Percentiles rank a stretch among this genome's conserved stretches.
Conservation (phyloP, 2,329 filamentous ascomycete genomes). For the Xylaria sp. region DNA sequence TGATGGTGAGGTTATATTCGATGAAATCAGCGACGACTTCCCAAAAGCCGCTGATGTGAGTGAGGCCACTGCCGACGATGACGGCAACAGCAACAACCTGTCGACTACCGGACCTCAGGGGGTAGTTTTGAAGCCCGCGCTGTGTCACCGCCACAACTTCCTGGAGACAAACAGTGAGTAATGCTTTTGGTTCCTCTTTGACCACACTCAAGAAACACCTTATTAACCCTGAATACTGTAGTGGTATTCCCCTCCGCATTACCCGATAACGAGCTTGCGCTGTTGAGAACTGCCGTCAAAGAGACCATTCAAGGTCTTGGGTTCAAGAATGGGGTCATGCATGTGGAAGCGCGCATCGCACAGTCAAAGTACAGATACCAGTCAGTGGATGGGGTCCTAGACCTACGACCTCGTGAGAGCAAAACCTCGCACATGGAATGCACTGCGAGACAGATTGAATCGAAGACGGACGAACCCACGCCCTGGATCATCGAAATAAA, state of each 20-base stretch:
- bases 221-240: not conserved
- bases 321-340: conserved; percentile 26
- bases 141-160: conserved; percentile 21
- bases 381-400: conserved; percentile 6
- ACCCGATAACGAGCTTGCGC: conserved; percentile 20
- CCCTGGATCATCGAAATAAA: conserved; percentile 30
- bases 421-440: not conserved
- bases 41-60: conserved; percentile 26
- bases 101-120: not conserved
- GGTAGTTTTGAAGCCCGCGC: not conserved
- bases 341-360: conserved; percentile 28
- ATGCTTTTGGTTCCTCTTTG: not conserved
- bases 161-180: conserved; percentile 23
- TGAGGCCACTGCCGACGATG: not conserved
- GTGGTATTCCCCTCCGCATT: conserved; percentile 28
- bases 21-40: conserved; percentile 30
- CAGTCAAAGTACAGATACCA: conserved; percentile 23
- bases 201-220: not conserved
- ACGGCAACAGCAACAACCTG: not conserved
- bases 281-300: conserved; percentile 18
- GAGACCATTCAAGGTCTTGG: conserved; percentile 22
- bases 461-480: conserved; percentile 1
- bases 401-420: conserved; percentile 9
- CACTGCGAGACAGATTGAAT: not conserved
- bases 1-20: conserved; percentile 26